Base-by-base conservation (phyloP, 2,329 filamentous ascomycete genomes). In the Emmonsiellopsis sp. region DNA sequence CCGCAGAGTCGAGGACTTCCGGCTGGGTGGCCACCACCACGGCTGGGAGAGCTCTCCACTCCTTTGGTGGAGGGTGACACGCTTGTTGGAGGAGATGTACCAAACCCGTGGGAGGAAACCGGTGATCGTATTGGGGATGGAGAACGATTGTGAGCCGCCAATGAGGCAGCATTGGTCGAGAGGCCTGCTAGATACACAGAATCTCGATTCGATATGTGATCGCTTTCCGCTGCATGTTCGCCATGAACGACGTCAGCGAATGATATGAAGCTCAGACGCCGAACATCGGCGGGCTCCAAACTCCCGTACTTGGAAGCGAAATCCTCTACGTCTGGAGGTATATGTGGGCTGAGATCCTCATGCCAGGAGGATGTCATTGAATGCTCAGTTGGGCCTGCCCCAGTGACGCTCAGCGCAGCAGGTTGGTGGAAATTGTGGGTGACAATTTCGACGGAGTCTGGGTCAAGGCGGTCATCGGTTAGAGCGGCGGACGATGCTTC, bases 171-270 rank as follows among this genome's bases (percentile, higher is more conserved):
- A 46, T 60, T 59, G 35, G 55, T 58, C 31, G 59, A 52, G 8
- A 50, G 46, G 7, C 49, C 51, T 52, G 50, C 32, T 10, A 86
- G 72, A 66, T 89, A 84, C 54, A 87, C 77, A 53, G 84, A 85
- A 56, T 92, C 87, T 59, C 85, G 77, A 60, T 79, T 84, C 46
- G 80, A 77, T 38, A 71, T 67, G 51, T 59, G 56, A 49, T 69
- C 69, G 20, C 67, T 69, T 40, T 68, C 71, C 15, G 76, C 73
- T 35, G 76, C 74, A 57, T 79, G 74, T 55, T 83, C 80, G 32
- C 81, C 82, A 67, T 95, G 89, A 41, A 97, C 89, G 8, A 97
- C 89, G 64, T 97, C 92, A 57, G 92, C 91, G 70, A 97, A 97
- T 7, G 90, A 95, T 66, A 97, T 95, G 73, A 97, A 97, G 68